Evolutionary conservation across 2,329 filamentous ascomycete species (phyloP), one percentile per base, ranked within the genome.

Genomic region (Scorias spongiosa): DNA sequence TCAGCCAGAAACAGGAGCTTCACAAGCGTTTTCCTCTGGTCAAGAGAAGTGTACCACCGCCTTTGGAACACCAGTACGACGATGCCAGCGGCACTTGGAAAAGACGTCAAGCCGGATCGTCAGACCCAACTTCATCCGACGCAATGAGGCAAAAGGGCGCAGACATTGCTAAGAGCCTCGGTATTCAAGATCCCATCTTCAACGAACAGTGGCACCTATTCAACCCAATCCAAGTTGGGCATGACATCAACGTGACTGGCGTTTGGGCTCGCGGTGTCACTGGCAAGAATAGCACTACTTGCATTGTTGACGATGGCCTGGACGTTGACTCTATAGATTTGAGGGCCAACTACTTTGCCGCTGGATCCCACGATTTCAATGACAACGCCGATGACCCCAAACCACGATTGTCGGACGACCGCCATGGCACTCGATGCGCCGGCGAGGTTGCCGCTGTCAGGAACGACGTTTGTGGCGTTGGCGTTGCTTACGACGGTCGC

Each of bases 281-380:
- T 0, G 91, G 91, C 43, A 77, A 85, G 55, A 89, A 89, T 48
- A 75, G 83, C 14, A 94, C 85, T 1, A 86, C 93, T 2, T 89
- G 89, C 44, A 91, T 98, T 53, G 84, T 98, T 2, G 91, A 98
- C 57, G 91, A 98, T 63, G 91, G 91, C 0, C 64, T 98, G 51
- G 91, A 98, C 58, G 91, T 98, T 81, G 77, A 93, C 66, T 96
- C 88, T 67, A 74, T 85, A 20, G 91, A 98, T 60, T 67, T 98
- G 39, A 88, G 84, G 62, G 81, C 78, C 54, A 98, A 98, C 62
- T 98, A 95, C 66, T 96, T 89, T 59, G 82, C 86, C 1, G 77
- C 78, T 45, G 91, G 91, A 20, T 96, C 89, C 2, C 95, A 83
- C 65, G 91, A 98, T 64, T 98, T 93, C 69, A 98, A 98, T 63